Evolutionary conservation across 1,284 basidiomycete species (phyloP).

Genomic region (Apiotrichum sp.): DNA sequence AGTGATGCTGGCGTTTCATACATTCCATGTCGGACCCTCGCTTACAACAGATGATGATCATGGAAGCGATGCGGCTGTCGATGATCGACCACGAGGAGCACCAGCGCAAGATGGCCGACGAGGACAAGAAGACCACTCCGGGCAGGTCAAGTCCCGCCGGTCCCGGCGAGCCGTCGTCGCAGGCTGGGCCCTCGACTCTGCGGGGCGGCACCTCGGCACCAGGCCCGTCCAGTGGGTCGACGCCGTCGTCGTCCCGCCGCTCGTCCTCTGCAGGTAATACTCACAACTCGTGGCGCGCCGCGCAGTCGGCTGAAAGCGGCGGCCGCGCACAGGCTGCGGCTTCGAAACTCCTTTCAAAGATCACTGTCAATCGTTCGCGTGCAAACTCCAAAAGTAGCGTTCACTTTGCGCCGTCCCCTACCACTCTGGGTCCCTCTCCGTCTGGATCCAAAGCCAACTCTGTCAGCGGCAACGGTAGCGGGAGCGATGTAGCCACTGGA

Average conservation of each 20-base stretch:
- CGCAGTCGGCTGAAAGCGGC: conserved; percentile 1
- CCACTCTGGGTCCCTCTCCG: conserved; percentile 5
- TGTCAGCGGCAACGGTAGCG: neutral
- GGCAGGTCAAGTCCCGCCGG: neutral
- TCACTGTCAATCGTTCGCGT: conserved; percentile 18
- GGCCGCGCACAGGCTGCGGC: conserved; percentile 19
- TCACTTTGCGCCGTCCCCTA: conserved; percentile 17
- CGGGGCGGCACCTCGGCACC: neutral
- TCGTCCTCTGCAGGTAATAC: conserved; percentile 16
- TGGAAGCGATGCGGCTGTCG: conserved; percentile 97
- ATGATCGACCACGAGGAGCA: conserved; percentile 73
- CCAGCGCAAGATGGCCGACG: conserved; percentile 39
- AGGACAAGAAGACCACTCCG: conserved; percentile 3
- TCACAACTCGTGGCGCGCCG: conserved; percentile 15
- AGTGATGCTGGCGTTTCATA: conserved; percentile 23
- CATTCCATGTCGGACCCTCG: neutral
- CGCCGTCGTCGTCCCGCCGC: conserved; percentile 11
- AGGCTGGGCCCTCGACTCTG: neutral
- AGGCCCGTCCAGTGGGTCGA: neutral
- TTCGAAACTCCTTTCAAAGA: conserved; percentile 34
- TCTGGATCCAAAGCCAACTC: neutral
- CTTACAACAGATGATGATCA: conserved; percentile 75
- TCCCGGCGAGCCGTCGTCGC: neutral
- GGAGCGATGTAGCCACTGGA: neutral
- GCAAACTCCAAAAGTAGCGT: conserved; percentile 20